phyloP scores from a whole-genome alignment of 2,329 filamentous ascomycete genomes.

The Metarhizium robertsii region DNA sequence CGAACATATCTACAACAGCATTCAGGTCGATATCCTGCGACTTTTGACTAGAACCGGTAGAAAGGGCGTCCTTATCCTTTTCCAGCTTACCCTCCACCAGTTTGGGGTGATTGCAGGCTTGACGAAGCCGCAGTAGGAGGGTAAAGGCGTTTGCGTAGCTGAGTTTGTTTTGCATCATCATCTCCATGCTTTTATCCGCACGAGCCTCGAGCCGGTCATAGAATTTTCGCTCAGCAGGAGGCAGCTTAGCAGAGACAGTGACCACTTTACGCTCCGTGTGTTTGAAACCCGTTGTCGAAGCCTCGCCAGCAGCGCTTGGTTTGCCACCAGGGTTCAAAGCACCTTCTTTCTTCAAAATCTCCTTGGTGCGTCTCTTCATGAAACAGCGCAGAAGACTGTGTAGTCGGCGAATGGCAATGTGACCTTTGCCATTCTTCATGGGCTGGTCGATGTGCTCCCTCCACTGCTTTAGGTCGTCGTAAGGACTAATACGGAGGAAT shows the following conservation, averaged over 20 bases:
- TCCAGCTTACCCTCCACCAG: conserved; percentile 77
- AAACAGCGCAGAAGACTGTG: conserved; percentile 82
- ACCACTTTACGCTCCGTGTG: conserved; percentile 88
- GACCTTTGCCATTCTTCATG: conserved; percentile 81
- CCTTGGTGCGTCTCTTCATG: conserved; percentile 98
- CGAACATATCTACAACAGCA: conserved; percentile 76
- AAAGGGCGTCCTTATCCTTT: conserved; percentile 78
- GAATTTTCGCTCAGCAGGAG: conserved; percentile 70
- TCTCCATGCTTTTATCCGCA: conserved; percentile 76
- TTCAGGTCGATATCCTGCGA: conserved; percentile 60
- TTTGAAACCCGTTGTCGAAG: conserved; percentile 63
- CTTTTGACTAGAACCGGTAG: conserved; percentile 48
- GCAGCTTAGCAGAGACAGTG: conserved; percentile 68
- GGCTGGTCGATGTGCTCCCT: conserved; percentile 84
- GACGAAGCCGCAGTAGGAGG: conserved; percentile 77
- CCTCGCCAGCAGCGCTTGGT: conserved; percentile 37
- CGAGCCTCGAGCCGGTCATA: conserved; percentile 77
- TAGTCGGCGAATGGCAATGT: conserved; percentile 77
- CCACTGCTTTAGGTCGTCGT: conserved; percentile 78
- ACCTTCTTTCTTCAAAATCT: conserved; percentile 83
- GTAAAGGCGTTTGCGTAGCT: conserved; percentile 94
- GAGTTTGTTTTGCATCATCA: conserved; percentile 76
- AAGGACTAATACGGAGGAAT: conserved; percentile 87
- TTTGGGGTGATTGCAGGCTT: conserved; percentile 91
- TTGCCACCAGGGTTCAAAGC: conserved; percentile 71